A percentile compares a stretch with the other conserved stretches of the same genome.
These are phyloP conservation scores for Rhodotorula babjevae DNA, from an alignment of 768 basidiomycete species.

Conservation along the genomic window DNA sequence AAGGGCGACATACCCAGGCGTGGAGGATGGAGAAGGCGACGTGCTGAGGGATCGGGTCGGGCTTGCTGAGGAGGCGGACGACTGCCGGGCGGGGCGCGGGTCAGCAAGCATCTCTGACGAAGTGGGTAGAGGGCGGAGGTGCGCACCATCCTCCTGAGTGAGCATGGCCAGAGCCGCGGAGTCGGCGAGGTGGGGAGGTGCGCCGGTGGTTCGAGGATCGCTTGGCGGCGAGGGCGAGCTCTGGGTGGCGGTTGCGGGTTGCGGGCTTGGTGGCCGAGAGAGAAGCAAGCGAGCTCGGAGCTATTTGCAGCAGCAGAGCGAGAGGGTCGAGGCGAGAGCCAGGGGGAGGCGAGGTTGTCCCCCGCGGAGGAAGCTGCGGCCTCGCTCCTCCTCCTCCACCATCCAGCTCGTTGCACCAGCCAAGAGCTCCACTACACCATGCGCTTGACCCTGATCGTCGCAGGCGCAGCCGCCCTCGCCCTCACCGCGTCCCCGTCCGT, in stretches of 20 bases:
- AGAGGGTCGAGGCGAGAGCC: background rate
- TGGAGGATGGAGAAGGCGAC: constrained; percentile 1
- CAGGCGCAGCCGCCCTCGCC: constrained; percentile 5
- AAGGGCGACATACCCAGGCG: too few relatives aligned
- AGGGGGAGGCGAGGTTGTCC: too few relatives aligned
- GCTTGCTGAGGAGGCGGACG: constrained; percentile 10
- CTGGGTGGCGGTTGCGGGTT: background rate
- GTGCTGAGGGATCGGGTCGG: constrained; percentile 17
- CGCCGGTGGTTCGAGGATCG: too few relatives aligned
- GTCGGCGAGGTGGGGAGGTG: too few relatives aligned
- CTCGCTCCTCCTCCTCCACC: too few relatives aligned
- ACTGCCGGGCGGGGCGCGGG: background rate
- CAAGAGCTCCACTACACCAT: background rate
- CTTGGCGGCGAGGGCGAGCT: background rate
- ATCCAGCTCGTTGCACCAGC: background rate
- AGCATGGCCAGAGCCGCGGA: constrained; percentile 11
- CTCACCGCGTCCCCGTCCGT: constrained; percentile 12
- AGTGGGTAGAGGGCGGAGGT: too few relatives aligned
- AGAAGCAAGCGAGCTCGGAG: background rate
- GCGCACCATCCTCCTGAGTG: constrained; percentile 32
- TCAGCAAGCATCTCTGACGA: background rate
- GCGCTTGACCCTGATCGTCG: background rate
- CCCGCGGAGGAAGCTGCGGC: too few relatives aligned
- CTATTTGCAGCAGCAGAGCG: background rate
- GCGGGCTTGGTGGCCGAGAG: background rate